These are phyloP conservation scores for Salix exigua DNA, from an alignment of 345 rosid species.

Conservation along the genomic window DNA sequence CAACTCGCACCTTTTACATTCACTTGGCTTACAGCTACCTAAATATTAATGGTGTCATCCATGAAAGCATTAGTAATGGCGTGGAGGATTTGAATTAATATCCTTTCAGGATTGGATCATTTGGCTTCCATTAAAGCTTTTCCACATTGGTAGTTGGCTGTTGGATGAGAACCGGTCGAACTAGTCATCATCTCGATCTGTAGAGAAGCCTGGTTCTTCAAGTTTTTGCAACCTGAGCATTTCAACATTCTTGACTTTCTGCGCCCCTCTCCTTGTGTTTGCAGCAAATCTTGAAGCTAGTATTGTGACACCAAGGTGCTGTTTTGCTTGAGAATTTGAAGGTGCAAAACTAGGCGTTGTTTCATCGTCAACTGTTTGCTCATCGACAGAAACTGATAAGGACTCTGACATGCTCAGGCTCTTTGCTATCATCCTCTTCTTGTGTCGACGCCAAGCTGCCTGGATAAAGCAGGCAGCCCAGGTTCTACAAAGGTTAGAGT, in stretches of 20 bases:
- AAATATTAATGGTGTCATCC: neutral
- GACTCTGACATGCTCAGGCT: slow-evolving; percentile 46
- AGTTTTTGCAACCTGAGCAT: slow-evolving; percentile 59
- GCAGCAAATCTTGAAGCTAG: slow-evolving; percentile 74
- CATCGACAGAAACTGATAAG: slow-evolving; percentile 16
- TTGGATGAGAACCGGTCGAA: neutral
- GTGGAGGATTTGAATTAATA: neutral
- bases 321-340: slow-evolving; percentile 24
- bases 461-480: slow-evolving; percentile 96
- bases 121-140: neutral
- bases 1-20: neutral
- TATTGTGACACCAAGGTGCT: slow-evolving; percentile 46
- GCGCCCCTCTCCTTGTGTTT: slow-evolving; percentile 60
- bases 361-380: slow-evolving; percentile 11
- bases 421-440: slow-evolving; percentile 53
- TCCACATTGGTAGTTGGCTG: neutral
- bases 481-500: slow-evolving; percentile 92
- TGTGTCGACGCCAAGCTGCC: slow-evolving; percentile 81
- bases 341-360: neutral
- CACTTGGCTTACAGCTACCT: neutral
- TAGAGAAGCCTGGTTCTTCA: slow-evolving; percentile 74
- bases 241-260: slow-evolving; percentile 45
- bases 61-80: neutral
- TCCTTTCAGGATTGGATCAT: neutral
- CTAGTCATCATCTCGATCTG: slow-evolving; percentile 44